Base-by-base conservation (phyloP, 164 flowering plant genomes). In the Liquidambar formosana region DNA sequence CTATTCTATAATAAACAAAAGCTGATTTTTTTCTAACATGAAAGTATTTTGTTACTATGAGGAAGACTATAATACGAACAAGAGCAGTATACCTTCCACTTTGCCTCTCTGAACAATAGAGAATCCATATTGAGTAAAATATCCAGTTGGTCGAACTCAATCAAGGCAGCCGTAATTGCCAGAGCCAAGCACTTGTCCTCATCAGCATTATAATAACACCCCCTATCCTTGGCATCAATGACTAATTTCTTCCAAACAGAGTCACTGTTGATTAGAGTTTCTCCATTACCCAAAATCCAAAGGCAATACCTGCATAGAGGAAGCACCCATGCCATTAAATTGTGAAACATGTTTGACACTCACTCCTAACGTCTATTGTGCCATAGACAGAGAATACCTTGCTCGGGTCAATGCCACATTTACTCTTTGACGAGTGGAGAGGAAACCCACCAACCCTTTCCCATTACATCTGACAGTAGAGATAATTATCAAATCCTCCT, bases 351-450 rank as follows among this genome's bases (percentile, higher is more conserved):
- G 41, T 33, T 33, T 33, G 41, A 33, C 2, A 33, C 41, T 33
- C 2, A 21, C 27, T 8, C n/a, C 23, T 8, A 0, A 61, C 6
- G 0, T 3, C 10, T 41, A 26, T 15, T 6, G 21, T 21, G 10
- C n/a, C 3, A 28, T n/a, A 48, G 13, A 21, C 0, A 16, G 56
- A 33, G 2, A 33, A 33, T 69, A 80, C 85, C 78, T 80, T 1
- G 85, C 85, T 11, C 85, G 68, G 15, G 85, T 82, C 45, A 82
- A 67, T 18, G 81, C 80, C 8, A 82, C 82, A 72, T 78, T 82
- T 13, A 77, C 56, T 66, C 88, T 66, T 47, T 83, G 75, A 19
- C 0, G 74, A 33, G 77, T 78, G 56, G 76, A 70, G 18, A 85
- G 77, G 62, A 82, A 83, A 5, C 88, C 86, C 12, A 85, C 74